phyloP scores from a whole-genome alignment of 345 rosid genomes.

The Bruguiera sexangula region DNA sequence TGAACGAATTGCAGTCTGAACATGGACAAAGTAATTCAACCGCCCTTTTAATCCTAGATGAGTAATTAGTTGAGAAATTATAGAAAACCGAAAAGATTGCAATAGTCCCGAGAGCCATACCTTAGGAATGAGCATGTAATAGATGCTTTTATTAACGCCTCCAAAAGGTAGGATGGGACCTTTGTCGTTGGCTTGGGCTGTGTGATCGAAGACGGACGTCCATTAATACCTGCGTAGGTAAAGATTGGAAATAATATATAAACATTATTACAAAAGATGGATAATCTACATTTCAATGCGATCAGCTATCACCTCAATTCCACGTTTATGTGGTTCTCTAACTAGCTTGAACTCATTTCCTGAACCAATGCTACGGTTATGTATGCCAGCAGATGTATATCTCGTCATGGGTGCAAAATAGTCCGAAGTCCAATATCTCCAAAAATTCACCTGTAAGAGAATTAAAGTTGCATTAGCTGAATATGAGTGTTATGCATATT shows the following conservation, averaged over 20 bases:
- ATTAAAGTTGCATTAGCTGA: slow-evolving; percentile 14
- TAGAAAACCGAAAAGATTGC: background rate
- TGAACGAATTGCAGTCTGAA: no score
- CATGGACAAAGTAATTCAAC: no score
- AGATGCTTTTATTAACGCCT: slow-evolving; percentile 85
- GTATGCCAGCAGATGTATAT: slow-evolving; percentile 63
- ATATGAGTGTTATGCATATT: background rate
- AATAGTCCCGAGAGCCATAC: slow-evolving; percentile 34
- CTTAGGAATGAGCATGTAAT: slow-evolving; percentile 96
- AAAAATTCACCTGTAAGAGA: slow-evolving; percentile 76
- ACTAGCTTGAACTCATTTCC: slow-evolving; percentile 80
- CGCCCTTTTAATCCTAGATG: no score
- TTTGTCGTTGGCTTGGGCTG: slow-evolving; percentile 92
- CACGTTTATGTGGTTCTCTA: slow-evolving; percentile 84
- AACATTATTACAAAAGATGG: slow-evolving; percentile 4
- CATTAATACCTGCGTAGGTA: slow-evolving; percentile 66
- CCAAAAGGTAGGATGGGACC: slow-evolving; percentile 81
- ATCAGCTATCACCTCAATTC: slow-evolving; percentile 67
- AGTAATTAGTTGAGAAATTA: no score
- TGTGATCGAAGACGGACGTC: slow-evolving; percentile 94
- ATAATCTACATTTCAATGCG: slow-evolving; percentile 11
- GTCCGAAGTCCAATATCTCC: slow-evolving; percentile 91
- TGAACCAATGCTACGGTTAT: slow-evolving; percentile 57
- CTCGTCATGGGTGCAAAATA: slow-evolving; percentile 89
- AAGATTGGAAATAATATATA: slow-evolving; percentile 23